Evolutionary conservation across 2,329 filamentous ascomycete species (phyloP).

Genomic region (Talaromyces funiculosus): DNA sequence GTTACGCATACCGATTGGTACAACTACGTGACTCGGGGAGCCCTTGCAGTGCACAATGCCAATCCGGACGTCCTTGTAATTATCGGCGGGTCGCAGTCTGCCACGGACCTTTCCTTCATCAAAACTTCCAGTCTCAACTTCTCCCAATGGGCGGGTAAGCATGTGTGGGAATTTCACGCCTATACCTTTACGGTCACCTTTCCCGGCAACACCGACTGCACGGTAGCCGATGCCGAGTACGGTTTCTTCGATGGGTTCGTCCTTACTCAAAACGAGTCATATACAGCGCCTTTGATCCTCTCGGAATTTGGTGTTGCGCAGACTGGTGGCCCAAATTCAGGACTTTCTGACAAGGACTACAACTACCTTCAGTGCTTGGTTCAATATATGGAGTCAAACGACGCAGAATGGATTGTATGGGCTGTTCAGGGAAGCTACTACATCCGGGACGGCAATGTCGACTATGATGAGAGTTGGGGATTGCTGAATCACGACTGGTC

Average conservation of each 20-base stretch:
- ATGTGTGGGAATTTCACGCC: slow-evolving; percentile 57
- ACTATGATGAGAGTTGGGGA: slow-evolving; percentile 52
- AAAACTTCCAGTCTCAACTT: slow-evolving; percentile 40
- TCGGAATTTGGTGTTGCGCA: slow-evolving; percentile 53
- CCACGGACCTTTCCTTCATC: slow-evolving; percentile 49
- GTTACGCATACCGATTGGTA: slow-evolving; percentile 48
- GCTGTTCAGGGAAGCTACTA: slow-evolving; percentile 56
- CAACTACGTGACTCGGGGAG: slow-evolving; percentile 44
- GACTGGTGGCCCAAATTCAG: slow-evolving; percentile 33
- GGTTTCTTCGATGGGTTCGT: slow-evolving; percentile 50
- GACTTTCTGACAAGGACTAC: slow-evolving; percentile 42
- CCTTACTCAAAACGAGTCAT: slow-evolving; percentile 42
- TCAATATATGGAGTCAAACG: slow-evolving; percentile 50
- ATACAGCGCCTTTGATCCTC: slow-evolving; percentile 52
- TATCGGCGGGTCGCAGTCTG: slow-evolving; percentile 50
- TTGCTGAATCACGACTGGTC: slow-evolving; percentile 43
- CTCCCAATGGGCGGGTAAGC: slow-evolving; percentile 45
- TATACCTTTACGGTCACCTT: slow-evolving; percentile 50
- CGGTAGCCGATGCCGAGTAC: slow-evolving; percentile 39
- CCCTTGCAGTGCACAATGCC: slow-evolving; percentile 45
- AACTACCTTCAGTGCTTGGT: slow-evolving; percentile 50
- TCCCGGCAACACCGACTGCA: slow-evolving; percentile 38
- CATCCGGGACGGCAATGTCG: slow-evolving; percentile 45
- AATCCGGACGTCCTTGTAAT: slow-evolving; percentile 51
- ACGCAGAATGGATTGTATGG: slow-evolving; percentile 58